A percentile compares a stretch with the other conserved stretches of the same genome.
phyloP scores from a whole-genome alignment of 495 filamentous ascomycete genomes.

The Cairneyella variabilis region DNA sequence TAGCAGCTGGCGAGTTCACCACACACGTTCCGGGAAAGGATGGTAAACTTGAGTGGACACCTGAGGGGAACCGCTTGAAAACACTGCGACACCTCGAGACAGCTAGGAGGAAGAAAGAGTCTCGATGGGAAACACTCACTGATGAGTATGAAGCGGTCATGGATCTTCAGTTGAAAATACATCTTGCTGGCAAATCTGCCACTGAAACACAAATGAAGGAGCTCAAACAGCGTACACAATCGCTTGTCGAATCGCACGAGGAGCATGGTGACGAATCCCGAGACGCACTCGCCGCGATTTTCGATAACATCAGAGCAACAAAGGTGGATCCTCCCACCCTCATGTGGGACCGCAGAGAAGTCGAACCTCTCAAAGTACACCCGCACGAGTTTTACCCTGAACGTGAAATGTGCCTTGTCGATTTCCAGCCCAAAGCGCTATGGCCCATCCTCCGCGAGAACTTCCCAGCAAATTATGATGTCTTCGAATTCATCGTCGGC shows the following conservation, averaged over 20 bases:
- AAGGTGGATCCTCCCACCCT: constrained; percentile 11
- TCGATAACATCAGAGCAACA: constrained; percentile 1
- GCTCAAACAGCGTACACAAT: background rate
- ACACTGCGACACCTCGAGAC: background rate
- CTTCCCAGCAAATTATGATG: constrained; percentile 13
- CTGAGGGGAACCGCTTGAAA: background rate
- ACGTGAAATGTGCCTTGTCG: constrained; percentile 21
- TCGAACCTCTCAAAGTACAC: constrained; percentile 21
- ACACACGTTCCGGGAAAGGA: background rate
- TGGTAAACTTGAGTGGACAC: background rate
- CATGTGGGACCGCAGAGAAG: constrained; percentile 22
- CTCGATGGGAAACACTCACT: background rate
- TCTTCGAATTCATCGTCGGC: constrained; percentile 20
- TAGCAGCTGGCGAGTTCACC: background rate
- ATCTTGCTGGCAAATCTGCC: background rate
- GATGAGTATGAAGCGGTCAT: background rate
- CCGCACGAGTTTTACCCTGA: constrained; percentile 18
- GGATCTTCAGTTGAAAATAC: background rate
- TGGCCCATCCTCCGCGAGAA: constrained; percentile 20
- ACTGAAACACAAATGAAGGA: background rate
- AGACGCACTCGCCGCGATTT: background rate
- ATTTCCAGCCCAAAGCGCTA: constrained; percentile 22
- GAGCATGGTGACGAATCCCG: background rate
- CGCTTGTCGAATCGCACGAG: background rate
- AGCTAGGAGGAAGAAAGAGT: background rate